Conservation (phyloP, 2,329 filamentous ascomycete genomes). For the Incumbomyces delicatus region DNA sequence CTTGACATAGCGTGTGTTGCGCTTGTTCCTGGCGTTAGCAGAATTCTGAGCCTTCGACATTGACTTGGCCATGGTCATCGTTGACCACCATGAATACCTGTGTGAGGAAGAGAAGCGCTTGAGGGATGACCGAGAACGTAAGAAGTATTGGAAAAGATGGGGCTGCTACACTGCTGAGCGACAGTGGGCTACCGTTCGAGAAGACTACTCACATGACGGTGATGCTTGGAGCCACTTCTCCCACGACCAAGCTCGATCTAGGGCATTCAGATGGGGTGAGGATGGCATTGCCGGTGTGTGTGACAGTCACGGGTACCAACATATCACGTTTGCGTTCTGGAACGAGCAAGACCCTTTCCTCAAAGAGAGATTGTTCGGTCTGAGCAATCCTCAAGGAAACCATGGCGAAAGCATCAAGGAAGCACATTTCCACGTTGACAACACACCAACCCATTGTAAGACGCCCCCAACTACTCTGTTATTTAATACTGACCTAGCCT, state of each 20-base stretch:
- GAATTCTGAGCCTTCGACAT: no score
- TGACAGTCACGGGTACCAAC: slow-evolving; percentile 84
- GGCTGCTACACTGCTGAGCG: slow-evolving; percentile 87
- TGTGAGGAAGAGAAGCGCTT: slow-evolving; percentile 86
- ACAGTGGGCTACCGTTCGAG: slow-evolving; percentile 84
- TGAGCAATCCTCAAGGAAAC: slow-evolving; percentile 94
- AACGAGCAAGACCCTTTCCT: slow-evolving; percentile 92
- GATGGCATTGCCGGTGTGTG: slow-evolving; percentile 93
- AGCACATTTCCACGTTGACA: slow-evolving; percentile 91
- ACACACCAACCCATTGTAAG: slow-evolving; percentile 60
- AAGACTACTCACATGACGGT: slow-evolving; percentile 83
- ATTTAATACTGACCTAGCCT: not conserved
- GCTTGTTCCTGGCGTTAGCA: no score
- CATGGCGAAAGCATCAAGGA: slow-evolving; percentile 97
- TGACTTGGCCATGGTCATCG: slow-evolving; percentile 61
- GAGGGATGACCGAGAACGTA: slow-evolving; percentile 70
- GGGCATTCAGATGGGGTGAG: slow-evolving; percentile 90
- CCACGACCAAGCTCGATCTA: slow-evolving; percentile 80
- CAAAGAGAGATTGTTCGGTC: slow-evolving; percentile 87
- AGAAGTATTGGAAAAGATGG: slow-evolving; percentile 98
- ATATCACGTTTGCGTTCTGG: slow-evolving; percentile 95
- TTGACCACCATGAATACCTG: slow-evolving; percentile 78
- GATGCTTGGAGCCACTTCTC: slow-evolving; percentile 97
- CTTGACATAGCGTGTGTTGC: no score
- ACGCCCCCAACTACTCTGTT: slow-evolving; percentile 1